Conservation (phyloP, 768 basidiomycete genomes). For the Megacollybia marginata region DNA sequence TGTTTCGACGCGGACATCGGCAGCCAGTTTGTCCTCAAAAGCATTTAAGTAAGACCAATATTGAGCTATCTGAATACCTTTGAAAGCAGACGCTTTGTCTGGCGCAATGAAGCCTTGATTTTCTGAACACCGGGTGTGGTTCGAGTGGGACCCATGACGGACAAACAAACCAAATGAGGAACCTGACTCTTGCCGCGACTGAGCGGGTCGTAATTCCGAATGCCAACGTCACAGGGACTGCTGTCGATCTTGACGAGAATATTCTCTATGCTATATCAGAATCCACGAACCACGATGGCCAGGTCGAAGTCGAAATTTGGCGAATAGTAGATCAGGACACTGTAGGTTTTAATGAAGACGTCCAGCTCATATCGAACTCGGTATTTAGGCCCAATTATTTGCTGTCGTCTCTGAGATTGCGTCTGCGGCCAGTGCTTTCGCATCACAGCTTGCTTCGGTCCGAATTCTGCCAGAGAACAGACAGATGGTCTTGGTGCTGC, state of each 20-base stretch:
- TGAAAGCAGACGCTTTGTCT: slow-evolving; percentile 74
- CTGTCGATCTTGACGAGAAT: slow-evolving; percentile 61
- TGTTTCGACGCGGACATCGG: slow-evolving; percentile 74
- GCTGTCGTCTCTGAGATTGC: slow-evolving; percentile 28
- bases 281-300: slow-evolving; percentile 32
- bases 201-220: slow-evolving; percentile 4
- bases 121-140: slow-evolving; percentile 69
- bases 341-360: neutral
- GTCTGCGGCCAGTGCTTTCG: slow-evolving; percentile 19
- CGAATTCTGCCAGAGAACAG: slow-evolving; percentile 68
- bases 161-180: slow-evolving; percentile 27
- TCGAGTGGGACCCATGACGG: slow-evolving; percentile 12
- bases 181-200: slow-evolving; percentile 38
- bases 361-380: neutral
- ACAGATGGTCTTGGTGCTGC: slow-evolving; percentile 56
- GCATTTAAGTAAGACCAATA: neutral
- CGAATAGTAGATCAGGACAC: slow-evolving; percentile 22
- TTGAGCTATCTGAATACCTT: slow-evolving; percentile 40
- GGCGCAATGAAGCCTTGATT: slow-evolving; percentile 77
- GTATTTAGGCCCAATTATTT: neutral
- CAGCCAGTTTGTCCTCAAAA: slow-evolving; percentile 68
- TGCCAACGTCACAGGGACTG: slow-evolving; percentile 34
- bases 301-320: slow-evolving; percentile 56
- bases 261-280: slow-evolving; percentile 54
- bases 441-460: slow-evolving; percentile 51